phyloP scores from a whole-genome alignment of 139 green algal species.

The Pleodorina starrii region DNA sequence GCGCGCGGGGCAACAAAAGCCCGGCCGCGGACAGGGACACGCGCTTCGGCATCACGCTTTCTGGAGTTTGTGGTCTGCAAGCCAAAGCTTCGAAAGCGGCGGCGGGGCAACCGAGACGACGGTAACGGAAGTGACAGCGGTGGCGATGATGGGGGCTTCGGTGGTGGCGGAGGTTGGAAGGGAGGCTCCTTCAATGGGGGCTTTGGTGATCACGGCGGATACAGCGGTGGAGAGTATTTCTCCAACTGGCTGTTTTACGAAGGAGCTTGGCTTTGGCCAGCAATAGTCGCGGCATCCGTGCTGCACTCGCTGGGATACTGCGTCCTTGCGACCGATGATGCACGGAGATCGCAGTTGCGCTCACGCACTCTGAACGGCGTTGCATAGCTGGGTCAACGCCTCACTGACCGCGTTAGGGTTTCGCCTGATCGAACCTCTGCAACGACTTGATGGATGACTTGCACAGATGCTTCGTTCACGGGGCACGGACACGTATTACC shows the following conservation, averaged over 20 bases:
- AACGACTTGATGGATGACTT: background rate
- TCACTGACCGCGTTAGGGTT: background rate
- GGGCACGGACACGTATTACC: background rate
- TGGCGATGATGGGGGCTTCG: constrained; percentile 4
- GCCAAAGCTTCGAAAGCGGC: constrained; percentile 31
- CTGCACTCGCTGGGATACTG: constrained; percentile 29
- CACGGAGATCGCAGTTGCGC: background rate
- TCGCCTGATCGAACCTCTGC: background rate
- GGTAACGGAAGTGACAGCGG: background rate
- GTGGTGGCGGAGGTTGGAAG: background rate
- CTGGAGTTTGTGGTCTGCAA: constrained; percentile 19
- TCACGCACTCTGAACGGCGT: background rate
- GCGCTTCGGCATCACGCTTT: constrained; percentile 20
- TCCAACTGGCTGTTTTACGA: constrained; percentile 16
- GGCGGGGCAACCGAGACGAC: constrained; percentile 15
- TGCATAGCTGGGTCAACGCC: background rate
- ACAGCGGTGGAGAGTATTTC: constrained; percentile 31
- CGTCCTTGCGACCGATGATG: background rate
- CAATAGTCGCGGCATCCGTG: background rate
- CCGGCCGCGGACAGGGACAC: background rate
- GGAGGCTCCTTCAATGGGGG: constrained; percentile 22
- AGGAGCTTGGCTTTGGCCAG: constrained; percentile 2
- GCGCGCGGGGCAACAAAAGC: background rate
- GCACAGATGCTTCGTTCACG: background rate
- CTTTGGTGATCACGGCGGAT: constrained; percentile 1